phyloP scores from a whole-genome alignment of 805 yeast genomes.

The Wickerhamiella occidentalis region DNA sequence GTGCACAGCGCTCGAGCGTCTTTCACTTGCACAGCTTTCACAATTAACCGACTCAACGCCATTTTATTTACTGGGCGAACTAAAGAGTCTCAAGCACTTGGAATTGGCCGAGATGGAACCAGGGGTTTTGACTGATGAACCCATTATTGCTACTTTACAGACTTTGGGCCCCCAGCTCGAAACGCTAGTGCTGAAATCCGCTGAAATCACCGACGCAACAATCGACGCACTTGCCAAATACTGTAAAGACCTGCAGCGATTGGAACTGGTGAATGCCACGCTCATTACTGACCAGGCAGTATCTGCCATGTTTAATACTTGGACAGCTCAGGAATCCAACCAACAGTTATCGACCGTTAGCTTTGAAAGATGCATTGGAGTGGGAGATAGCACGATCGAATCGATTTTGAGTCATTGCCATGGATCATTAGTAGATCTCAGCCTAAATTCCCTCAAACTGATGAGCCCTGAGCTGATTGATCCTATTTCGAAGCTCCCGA shows the following conservation, averaged over 20 bases:
- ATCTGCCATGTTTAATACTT: slow-evolving; percentile 42
- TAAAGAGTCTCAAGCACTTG: slow-evolving; percentile 42
- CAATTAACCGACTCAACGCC: slow-evolving; percentile 48
- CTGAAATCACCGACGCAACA: slow-evolving; percentile 42
- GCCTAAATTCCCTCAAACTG: slow-evolving; percentile 57
- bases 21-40: slow-evolving; percentile 59
- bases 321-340: slow-evolving; percentile 30
- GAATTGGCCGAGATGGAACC: slow-evolving; percentile 55
- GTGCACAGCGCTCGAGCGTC: slow-evolving; percentile 41
- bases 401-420: slow-evolving; percentile 53
- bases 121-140: slow-evolving; percentile 59
- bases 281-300: slow-evolving; percentile 62
- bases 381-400: slow-evolving; percentile 51
- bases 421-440: slow-evolving; percentile 53
- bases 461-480: slow-evolving; percentile 34
- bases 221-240: slow-evolving; percentile 47
- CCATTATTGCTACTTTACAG: slow-evolving; percentile 43
- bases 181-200: slow-evolving; percentile 56
- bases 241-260: slow-evolving; percentile 35
- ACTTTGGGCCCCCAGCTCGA: slow-evolving; percentile 45
- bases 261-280: slow-evolving; percentile 50
- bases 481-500: slow-evolving; percentile 34
- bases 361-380: slow-evolving; percentile 50
- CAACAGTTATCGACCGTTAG: slow-evolving; percentile 49
- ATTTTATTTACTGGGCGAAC: slow-evolving; percentile 48